Evolutionary conservation across 768 basidiomycete genomes (phyloP), one percentile per base, ranked within the genome.

Genomic region (Mycena sanguinolenta): DNA sequence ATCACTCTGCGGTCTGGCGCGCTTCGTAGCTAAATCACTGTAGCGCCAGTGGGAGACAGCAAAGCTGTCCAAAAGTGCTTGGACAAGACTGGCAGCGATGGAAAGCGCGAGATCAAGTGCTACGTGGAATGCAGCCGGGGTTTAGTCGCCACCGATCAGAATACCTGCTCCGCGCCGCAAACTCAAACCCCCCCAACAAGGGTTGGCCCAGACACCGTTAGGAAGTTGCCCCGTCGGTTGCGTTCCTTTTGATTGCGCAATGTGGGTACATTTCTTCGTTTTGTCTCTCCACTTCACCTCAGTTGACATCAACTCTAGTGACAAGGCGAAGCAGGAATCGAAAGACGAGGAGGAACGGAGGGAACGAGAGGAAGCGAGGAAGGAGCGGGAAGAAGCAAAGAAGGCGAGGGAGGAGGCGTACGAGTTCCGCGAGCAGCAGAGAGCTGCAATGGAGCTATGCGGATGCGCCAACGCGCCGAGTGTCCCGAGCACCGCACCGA

Each of bases 321-420:
- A 62, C 6, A 25, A 36, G 23, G 27, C 49, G 4, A 42, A 36
- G 25, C 50, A 12, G 25, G 52, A 39, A 19, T 34, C 52, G 12
- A 28, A 21, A 12, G 34, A 38, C 4, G 50, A 25, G 12, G 49
- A 62, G 34, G 49, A 52, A 16, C 19, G 32, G 25, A 8, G 42
- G 50, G 62, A 19, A 52, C 23, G 50, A 16, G 62, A 63, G 23
- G 61, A 50, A 28, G 32, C 32, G 23, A 10, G 49, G 9, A 32
- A 63, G 62, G 62, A 38, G 36, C 23, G 62, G 3, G 62, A 63
- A 21, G 62, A 63, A 13, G 62, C 14, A 17, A 38, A 21, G 50
- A 36, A 63, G 21, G 62, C 50, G 23, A 14, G 62, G 13, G 62
- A 52, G 34, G 62, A 63, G 34, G 61, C 23, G 36, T 23, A 27